These are phyloP conservation scores for Verticillium longisporum DNA, from an alignment of 2,329 filamentous ascomycete genomes.

Conservation along the genomic window DNA sequence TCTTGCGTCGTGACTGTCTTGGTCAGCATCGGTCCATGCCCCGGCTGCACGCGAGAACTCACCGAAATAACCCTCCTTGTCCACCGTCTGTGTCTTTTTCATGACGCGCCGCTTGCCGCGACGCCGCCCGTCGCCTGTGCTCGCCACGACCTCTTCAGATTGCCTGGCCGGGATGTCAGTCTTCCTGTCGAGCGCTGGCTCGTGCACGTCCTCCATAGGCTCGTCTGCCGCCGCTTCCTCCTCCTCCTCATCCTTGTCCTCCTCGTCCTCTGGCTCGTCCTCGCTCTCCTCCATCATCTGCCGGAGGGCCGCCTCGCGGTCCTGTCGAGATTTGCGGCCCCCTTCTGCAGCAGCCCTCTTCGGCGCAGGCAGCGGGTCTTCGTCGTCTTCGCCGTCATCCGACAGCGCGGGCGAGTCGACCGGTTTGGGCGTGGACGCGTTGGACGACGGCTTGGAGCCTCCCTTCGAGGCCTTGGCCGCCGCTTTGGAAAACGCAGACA, in stretches of 20 bases:
- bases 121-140: conserved; percentile 52
- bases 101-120: conserved; percentile 73
- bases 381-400: conserved; percentile 43
- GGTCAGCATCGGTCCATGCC: background rate
- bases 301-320: conserved; percentile 58
- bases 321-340: conserved; percentile 41
- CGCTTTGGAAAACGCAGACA: conserved; percentile 71
- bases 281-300: conserved; percentile 73
- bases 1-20: conserved; percentile 76
- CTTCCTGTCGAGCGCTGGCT: conserved; percentile 25
- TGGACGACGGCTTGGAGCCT: background rate
- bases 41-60: conserved; percentile 23
- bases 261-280: conserved; percentile 41
- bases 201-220: conserved; percentile 31
- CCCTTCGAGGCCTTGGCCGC: conserved; percentile 19
- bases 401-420: conserved; percentile 36
- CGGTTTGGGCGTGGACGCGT: background rate
- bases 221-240: conserved; percentile 30
- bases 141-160: conserved; percentile 45
- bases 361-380: conserved; percentile 39
- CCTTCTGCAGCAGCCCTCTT: conserved; percentile 23
- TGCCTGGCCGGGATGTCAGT: conserved; percentile 29
- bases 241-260: conserved; percentile 46
- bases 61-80: conserved; percentile 88
- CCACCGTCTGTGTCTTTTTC: conserved; percentile 81